Evolutionary conservation across 2,329 filamentous ascomycete species (phyloP).

Genomic region (Penicillium paneum): DNA sequence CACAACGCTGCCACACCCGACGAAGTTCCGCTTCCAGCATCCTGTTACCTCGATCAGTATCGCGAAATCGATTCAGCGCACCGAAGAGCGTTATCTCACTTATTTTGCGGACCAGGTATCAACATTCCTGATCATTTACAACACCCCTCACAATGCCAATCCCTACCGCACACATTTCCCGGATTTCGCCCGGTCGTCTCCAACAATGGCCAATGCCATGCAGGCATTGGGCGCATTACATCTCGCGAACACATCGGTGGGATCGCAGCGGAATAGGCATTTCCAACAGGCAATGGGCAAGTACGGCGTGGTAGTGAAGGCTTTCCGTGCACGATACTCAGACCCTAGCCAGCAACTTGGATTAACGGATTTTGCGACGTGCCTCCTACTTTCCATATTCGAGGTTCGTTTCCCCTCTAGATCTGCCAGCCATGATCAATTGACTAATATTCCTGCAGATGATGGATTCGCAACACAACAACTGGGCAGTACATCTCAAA

Average conservation of each 20-base stretch:
- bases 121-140: conserved; percentile 36
- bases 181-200: conserved; percentile 32
- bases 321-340: conserved; percentile 29
- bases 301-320: conserved; percentile 39
- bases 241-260: conserved; percentile 38
- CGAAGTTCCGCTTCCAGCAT: conserved; percentile 28
- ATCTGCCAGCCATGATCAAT: not conserved
- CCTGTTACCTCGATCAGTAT: conserved; percentile 22
- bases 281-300: conserved; percentile 40
- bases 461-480: conserved; percentile 39
- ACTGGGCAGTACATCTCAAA: conserved; percentile 40
- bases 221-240: conserved; percentile 42
- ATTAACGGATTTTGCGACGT: conserved; percentile 35
- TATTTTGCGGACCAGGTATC: conserved; percentile 37
- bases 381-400: conserved; percentile 34
- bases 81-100: conserved; percentile 35
- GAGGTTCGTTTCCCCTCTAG: conserved; percentile 25
- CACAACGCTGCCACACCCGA: conserved; percentile 18
- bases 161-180: conserved; percentile 37
- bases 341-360: conserved; percentile 24
- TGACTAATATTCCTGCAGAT: conserved; percentile 23
- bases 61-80: conserved; percentile 21
- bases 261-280: conserved; percentile 32
- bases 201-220: conserved; percentile 39
- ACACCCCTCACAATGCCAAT: conserved; percentile 37